phyloP scores from a whole-genome alignment of 192 early-diverging fungal species.

The Coemansia sp. region DNA sequence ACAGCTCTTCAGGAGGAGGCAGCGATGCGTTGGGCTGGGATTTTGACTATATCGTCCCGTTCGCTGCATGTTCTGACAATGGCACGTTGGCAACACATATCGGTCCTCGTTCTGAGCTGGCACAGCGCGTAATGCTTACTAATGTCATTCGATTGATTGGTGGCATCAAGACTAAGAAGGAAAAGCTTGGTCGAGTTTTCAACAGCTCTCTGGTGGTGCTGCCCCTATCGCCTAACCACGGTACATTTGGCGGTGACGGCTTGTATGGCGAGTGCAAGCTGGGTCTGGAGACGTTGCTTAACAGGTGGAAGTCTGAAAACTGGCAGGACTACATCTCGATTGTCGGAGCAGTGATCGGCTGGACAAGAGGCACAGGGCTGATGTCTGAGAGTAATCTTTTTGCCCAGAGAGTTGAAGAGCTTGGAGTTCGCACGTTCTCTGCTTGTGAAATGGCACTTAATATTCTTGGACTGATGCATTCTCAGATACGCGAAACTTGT shows the following conservation, averaged over 20 bases:
- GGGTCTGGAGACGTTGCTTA: constrained; percentile 83
- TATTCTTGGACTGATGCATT: constrained; percentile 83
- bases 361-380: constrained; percentile 93
- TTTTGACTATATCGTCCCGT: constrained; percentile 90
- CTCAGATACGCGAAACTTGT: constrained; percentile 67
- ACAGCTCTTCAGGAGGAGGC: constrained; percentile 43
- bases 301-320: constrained; percentile 85
- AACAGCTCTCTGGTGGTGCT: constrained; percentile 83
- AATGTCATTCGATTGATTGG: constrained; percentile 86
- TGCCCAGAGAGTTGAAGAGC: constrained; percentile 77
- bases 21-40: constrained; percentile 75
- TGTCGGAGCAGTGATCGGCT: constrained; percentile 89
- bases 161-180: constrained; percentile 80
- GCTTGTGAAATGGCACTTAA: constrained; percentile 92
- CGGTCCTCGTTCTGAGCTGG: constrained; percentile 84
- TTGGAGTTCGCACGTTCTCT: constrained; percentile 87
- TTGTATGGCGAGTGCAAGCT: constrained; percentile 93
- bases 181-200: constrained; percentile 60
- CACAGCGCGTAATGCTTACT: constrained; percentile 90
- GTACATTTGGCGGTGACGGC: constrained; percentile 87
- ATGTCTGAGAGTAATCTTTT: constrained; percentile 89
- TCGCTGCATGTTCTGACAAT: constrained; percentile 85
- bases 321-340: constrained; percentile 87
- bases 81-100: constrained; percentile 80
- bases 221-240: constrained; percentile 94